Evolutionary conservation across 2,329 filamentous ascomycete genomes (phyloP).

Genomic region (Parascedosporium putredinis): DNA sequence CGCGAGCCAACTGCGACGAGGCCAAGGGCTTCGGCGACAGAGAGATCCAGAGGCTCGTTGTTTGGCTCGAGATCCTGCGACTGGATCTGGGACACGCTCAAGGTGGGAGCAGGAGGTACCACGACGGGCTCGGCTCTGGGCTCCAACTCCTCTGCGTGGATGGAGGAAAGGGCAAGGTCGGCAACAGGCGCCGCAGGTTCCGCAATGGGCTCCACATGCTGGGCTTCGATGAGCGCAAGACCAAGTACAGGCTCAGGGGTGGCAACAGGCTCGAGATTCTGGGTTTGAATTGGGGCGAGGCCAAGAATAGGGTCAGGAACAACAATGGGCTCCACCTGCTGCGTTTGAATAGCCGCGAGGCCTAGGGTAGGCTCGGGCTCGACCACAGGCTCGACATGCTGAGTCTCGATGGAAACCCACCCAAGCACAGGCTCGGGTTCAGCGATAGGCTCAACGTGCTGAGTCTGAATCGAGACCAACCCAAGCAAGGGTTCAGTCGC

Average conservation of each 20-base stretch:
- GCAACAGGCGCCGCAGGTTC: slow-evolving; percentile 7
- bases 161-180: slow-evolving; percentile 16
- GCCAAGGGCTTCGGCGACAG: slow-evolving; percentile 1
- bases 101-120: slow-evolving; percentile 18
- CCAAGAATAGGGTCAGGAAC: slow-evolving; percentile 25
- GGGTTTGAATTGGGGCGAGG: slow-evolving; percentile 33
- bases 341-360: slow-evolving; percentile 16
- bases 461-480: no score
- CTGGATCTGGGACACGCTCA: slow-evolving; percentile 21
- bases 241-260: slow-evolving; percentile 19
- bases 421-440: slow-evolving; percentile 19
- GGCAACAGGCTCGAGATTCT: slow-evolving; percentile 30
- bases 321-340: slow-evolving; percentile 20
- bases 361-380: slow-evolving; percentile 11
- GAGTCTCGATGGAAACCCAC: slow-evolving; percentile 27
- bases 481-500: no score
- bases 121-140: slow-evolving; percentile 17
- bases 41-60: slow-evolving; percentile 9
- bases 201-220: slow-evolving; percentile 30
- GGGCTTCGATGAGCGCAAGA: slow-evolving; percentile 33
- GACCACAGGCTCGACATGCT: slow-evolving; percentile 15
- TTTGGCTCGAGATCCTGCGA: slow-evolving; percentile 17
- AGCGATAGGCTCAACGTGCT: neutral
- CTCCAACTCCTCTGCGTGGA: slow-evolving; percentile 17
- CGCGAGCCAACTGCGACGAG: neutral